Evolutionary conservation across 2,329 filamentous ascomycete genomes (phyloP).

Genomic region (Chrysosporium keratinophilum): DNA sequence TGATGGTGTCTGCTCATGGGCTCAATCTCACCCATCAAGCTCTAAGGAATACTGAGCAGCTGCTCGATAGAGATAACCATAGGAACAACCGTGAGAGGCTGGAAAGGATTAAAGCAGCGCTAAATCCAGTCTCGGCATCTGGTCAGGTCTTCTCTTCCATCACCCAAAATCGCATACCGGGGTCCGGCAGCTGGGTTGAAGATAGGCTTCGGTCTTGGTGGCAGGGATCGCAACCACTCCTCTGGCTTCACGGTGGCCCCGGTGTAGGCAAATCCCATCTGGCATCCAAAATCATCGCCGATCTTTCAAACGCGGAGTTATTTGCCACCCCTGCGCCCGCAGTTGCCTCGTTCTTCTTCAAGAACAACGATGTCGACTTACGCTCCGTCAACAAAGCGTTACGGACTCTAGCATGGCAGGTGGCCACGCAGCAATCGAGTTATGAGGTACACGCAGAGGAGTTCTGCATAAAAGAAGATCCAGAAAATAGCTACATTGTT

Average conservation of each 20-base stretch:
- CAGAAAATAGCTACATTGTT: not conserved
- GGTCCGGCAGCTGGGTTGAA: not conserved
- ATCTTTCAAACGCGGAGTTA: not conserved
- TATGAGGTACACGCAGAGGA: not conserved
- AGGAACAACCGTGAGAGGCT: not conserved
- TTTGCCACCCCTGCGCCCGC: not conserved
- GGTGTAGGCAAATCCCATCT: conserved; percentile 1
- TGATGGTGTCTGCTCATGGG: conserved; percentile 1
- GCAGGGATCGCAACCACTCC: not conserved
- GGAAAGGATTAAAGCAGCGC: too few species aligned
- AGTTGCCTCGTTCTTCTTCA: not conserved
- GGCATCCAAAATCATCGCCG: not conserved
- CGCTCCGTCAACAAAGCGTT: conserved; percentile 1
- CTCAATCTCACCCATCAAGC: conserved; percentile 1
- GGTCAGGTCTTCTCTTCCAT: not conserved
- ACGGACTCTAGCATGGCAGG: not conserved
- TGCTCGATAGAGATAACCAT: not conserved
- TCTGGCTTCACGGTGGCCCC: conserved; percentile 1
- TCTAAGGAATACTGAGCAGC: not conserved
- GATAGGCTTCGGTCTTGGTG: conserved; percentile 1
- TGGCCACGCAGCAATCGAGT: not conserved
- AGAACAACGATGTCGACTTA: conserved; percentile 2
- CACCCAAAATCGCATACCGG: not conserved
- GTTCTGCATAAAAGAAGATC: not conserved
- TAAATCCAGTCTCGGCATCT: not conserved